A percentile compares a stretch with the other conserved stretches of the same genome.
Conservation (phyloP, 2,329 filamentous ascomycete genomes). For the Fusarium austroafricanum region DNA sequence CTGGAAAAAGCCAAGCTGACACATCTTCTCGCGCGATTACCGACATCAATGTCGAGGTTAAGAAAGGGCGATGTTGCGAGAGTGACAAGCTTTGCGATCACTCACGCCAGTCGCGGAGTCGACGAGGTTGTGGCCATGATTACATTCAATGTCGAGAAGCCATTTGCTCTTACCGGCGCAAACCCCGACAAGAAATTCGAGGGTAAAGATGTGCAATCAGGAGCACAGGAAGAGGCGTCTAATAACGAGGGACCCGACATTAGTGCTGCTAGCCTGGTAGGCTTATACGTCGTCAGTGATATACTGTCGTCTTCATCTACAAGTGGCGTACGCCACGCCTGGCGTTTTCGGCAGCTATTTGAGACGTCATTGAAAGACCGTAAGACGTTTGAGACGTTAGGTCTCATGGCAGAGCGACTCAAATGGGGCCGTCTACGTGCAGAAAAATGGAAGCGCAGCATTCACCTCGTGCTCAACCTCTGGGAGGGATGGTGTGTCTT, state of each 20-base stretch:
- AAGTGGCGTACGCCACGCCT: constrained; percentile 83
- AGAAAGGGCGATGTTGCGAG: constrained; percentile 88
- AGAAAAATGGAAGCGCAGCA: constrained; percentile 86
- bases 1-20: constrained; percentile 86
- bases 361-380: constrained; percentile 76
- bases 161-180: constrained; percentile 78
- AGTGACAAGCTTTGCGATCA: constrained; percentile 88
- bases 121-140: constrained; percentile 94
- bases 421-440: constrained; percentile 84
- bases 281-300: constrained; percentile 81
- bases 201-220: constrained; percentile 47
- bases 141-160: constrained; percentile 81
- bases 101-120: constrained; percentile 84
- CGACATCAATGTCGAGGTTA: constrained; percentile 77
- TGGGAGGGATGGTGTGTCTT: constrained; percentile 83
- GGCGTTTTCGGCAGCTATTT: constrained; percentile 86
- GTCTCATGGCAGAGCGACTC: constrained; percentile 76
- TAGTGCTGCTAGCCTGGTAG: constrained; percentile 80
- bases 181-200: constrained; percentile 67
- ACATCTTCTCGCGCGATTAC: constrained; percentile 85
- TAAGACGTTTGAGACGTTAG: constrained; percentile 80
- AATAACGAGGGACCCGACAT: constrained; percentile 66
- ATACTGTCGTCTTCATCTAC: constrained; percentile 82
- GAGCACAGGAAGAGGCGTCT: constrained; percentile 52
- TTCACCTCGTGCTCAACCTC: constrained; percentile 74